A percentile compares a stretch with the other conserved stretches of the same genome.
These are phyloP conservation scores for Erodium trifolium DNA, from an alignment of 441 rosid genomes.

Conservation along the genomic window DNA sequence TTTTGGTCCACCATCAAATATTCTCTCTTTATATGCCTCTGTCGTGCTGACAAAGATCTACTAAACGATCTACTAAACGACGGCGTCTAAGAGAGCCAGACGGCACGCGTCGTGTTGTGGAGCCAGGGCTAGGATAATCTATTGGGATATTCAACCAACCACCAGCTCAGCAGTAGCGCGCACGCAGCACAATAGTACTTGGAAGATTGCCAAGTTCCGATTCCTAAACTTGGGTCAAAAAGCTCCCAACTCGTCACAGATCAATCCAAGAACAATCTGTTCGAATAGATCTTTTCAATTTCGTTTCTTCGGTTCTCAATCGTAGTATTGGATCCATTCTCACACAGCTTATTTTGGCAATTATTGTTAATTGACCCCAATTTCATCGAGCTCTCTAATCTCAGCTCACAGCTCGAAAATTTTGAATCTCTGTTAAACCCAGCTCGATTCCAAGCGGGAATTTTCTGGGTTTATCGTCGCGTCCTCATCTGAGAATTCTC, in stretches of 20 bases:
- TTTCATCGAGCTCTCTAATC: not conserved
- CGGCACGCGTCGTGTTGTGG: not conserved
- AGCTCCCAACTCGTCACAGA: too few species aligned
- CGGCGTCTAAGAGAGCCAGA: not conserved
- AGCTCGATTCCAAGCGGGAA: not conserved
- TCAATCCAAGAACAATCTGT: too few species aligned
- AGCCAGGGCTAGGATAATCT: not conserved
- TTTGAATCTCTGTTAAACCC: too few species aligned
- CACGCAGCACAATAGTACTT: too few species aligned
- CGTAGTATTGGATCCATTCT: not conserved
- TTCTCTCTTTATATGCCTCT: not conserved
- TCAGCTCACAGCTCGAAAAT: not conserved
- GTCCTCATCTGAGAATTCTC: not conserved
- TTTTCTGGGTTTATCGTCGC: not conserved
- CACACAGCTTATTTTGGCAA: not conserved
- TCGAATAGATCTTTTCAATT: too few species aligned
- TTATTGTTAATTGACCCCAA: not conserved
- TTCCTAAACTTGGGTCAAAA: too few species aligned
- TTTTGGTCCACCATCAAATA: not conserved
- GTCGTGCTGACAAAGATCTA: not conserved
- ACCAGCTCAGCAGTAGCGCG: not conserved
- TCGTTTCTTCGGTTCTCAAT: too few species aligned
- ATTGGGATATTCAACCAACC: not conserved
- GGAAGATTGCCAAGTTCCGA: too few species aligned
- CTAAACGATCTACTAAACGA: not conserved